Base-by-base conservation (phyloP, 208 protist species). In the Trypanosoma lewisi region DNA sequence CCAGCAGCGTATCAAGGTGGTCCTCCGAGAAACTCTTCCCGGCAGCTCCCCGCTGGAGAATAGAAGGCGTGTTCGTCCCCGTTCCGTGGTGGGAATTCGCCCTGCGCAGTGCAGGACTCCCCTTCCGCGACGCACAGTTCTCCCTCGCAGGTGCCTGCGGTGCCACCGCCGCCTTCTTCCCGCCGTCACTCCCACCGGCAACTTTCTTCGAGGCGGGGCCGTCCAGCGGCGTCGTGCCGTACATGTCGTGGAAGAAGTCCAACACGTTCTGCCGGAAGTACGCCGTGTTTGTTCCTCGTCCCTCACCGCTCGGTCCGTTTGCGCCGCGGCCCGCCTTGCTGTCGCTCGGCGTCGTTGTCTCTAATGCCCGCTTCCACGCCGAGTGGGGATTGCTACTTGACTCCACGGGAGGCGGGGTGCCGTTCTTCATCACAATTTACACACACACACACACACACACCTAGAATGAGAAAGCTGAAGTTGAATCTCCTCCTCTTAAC, bases 201-300 rank as follows among this genome's bases (percentile, higher is more conserved):
- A 4, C 34, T 39, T 39, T 39, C 7, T 4, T 39, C 11, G 14
- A 12, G 53, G 14, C 28, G 53, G 4, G 28, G 36, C 25, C 53
- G 7, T 42, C 53, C 4, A 59, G 27, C 36, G 53, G 53, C 14
- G 14, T 31, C 12, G 4, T 48, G 36, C 53, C 53, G 53, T 59
- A 59, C 53, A 59, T 47, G 28, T 44, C 39, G 3, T 59, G 39
- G 25, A 59, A 28, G 19, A 59, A 59, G 2, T 59, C 53, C 53
- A 59, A 42, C 53, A 45, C 39, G 17, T 45, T 59, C 23, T 59
- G 53, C 12, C 34, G 28, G 53, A 59, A 41, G 2, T 41, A 28
- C 17, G 17, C 34, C n/a, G 50, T 12, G 21, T 31, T 14, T 3
- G 28, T 21, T 3, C 14, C 11, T 7, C 50, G n/a, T 9, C 7